A percentile compares a stretch with the other conserved stretches of the same genome.
These are phyloP conservation scores for Skeletonema menzelii DNA, from an alignment of 108 stramenopile genomes.

Conservation along the genomic window DNA sequence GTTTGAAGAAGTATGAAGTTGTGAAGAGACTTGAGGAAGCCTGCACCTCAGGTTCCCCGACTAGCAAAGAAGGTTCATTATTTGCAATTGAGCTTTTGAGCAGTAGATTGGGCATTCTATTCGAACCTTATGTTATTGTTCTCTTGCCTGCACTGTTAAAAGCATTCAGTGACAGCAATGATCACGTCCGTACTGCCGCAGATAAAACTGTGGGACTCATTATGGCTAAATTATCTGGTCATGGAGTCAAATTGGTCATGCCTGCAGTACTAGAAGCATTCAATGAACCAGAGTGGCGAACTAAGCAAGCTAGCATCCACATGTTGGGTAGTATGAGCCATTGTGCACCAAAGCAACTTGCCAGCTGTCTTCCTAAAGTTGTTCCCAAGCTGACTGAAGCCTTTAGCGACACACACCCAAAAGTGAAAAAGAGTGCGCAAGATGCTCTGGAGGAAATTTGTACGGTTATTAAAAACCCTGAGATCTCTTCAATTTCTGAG, in stretches of 20 bases:
- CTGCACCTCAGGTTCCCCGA: constrained; percentile 58
- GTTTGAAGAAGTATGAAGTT: constrained; percentile 92
- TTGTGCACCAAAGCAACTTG: constrained; percentile 98
- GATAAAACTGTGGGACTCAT: constrained; percentile 84
- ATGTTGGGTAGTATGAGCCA: constrained; percentile 98
- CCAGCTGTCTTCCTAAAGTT: constrained; percentile 93
- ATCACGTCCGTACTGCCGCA: constrained; percentile 93
- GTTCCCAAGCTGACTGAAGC: constrained; percentile 97
- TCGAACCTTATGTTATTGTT: constrained; percentile 99
- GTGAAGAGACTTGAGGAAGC: constrained; percentile 90
- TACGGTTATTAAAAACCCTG: constrained; percentile 96
- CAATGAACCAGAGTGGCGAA: constrained; percentile 95
- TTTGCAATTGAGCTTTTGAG: constrained; percentile 95
- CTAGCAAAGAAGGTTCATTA: constrained; percentile 92
- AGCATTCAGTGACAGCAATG: constrained; percentile 91
- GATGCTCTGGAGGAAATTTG: constrained; percentile 95
- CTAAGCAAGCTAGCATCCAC: constrained; percentile 94
- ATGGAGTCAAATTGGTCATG: constrained; percentile 97
- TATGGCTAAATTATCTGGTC: constrained; percentile 95
- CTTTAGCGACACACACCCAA: constrained; percentile 96
- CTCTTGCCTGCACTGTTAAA: constrained; percentile 94
- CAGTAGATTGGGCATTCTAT: constrained; percentile 89
- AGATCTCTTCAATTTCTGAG: constrained; percentile 82
- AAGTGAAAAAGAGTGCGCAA: constrained; percentile 91
- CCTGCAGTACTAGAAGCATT: constrained; percentile 94